Conservation (phyloP, 371 early-diverging fungal species). For the Batrachochytrium dendrobatidis region DNA sequence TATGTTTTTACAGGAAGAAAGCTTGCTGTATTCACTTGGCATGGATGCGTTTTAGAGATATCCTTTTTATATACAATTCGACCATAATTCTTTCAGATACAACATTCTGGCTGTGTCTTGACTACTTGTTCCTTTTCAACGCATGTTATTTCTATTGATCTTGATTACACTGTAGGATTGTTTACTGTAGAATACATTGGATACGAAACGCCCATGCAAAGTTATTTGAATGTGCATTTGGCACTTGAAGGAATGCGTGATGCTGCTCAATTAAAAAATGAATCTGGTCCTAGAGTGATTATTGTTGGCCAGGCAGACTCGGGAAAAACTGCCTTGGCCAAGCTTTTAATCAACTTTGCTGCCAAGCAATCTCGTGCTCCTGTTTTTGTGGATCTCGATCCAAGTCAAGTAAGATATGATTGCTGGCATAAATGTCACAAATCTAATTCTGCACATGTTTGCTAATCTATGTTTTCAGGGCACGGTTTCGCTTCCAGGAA, state of each 20-base stretch:
- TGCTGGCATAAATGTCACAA: neutral
- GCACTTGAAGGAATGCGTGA: conserved; percentile 65
- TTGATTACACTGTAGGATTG: conserved; percentile 49
- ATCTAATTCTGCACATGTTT: neutral
- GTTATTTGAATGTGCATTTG: conserved; percentile 79
- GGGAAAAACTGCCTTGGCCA: conserved; percentile 82
- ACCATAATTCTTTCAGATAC: too few species aligned
- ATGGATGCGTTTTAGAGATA: conserved; percentile 74
- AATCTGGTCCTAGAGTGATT: conserved; percentile 47
- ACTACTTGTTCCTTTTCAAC: conserved; percentile 14
- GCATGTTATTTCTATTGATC: conserved; percentile 13
- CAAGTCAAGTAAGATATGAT: conserved; percentile 50
- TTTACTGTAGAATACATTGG: conserved; percentile 79
- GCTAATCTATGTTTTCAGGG: conserved; percentile 40
- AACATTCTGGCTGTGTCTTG: conserved; percentile 7
- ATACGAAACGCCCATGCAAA: conserved; percentile 88
- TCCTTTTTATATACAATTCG: conserved; percentile 22
- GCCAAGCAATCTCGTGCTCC: conserved; percentile 67
- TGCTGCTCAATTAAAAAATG: neutral
- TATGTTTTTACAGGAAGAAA: conserved; percentile 78
- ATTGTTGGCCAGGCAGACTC: conserved; percentile 86
- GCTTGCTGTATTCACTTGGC: conserved; percentile 89
- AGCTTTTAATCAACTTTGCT: conserved; percentile 78
- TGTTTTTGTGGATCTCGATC: conserved; percentile 78
- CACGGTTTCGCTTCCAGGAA: conserved; percentile 78